Conservation (phyloP, 257 asterid species). For the Cruciata laevipes region DNA sequence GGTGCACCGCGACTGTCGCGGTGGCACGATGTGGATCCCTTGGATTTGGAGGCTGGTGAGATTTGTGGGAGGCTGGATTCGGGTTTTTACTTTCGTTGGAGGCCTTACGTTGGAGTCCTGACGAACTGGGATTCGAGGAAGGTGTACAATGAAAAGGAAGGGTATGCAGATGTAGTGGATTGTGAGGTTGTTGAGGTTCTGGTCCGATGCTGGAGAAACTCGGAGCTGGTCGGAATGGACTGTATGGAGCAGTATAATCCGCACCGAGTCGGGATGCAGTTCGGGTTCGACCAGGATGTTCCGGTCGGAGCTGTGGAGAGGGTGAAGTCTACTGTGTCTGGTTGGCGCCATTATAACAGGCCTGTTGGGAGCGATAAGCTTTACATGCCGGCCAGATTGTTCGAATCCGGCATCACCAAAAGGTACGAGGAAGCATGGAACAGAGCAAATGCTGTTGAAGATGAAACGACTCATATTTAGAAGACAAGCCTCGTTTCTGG, state of each 20-base stretch:
- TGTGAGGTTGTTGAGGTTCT: constrained; percentile 6
- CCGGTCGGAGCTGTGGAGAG: constrained; percentile 14
- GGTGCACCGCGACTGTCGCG: constrained; percentile 29
- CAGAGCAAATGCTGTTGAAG: background rate
- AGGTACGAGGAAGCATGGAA: constrained; percentile 6
- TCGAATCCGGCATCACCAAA: constrained; percentile 1
- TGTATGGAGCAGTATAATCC: constrained; percentile 31
- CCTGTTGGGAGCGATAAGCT: constrained; percentile 7
- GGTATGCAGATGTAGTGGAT: constrained; percentile 3
- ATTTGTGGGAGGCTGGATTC: constrained; percentile 7
- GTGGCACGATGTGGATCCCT: constrained; percentile 21
- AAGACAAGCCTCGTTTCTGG: too few relatives aligned
- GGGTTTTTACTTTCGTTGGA: constrained; percentile 24
- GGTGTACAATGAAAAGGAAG: constrained; percentile 13
- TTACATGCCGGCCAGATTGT: constrained; percentile 12
- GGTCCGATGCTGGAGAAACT: constrained; percentile 21
- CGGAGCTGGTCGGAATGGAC: constrained; percentile 28
- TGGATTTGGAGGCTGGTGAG: background rate
- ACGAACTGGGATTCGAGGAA: constrained; percentile 4
- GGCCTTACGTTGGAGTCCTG: constrained; percentile 18
- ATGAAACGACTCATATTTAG: too few relatives aligned
- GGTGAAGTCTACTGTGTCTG: background rate
- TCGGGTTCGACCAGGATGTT: constrained; percentile 36
- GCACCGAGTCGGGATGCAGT: constrained; percentile 33
- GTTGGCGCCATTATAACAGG: constrained; percentile 19